A percentile compares a stretch with the other conserved stretches of the same genome.
phyloP scores from a whole-genome alignment of 164 flowering plant genomes.

The Vitis rupestris region DNA sequence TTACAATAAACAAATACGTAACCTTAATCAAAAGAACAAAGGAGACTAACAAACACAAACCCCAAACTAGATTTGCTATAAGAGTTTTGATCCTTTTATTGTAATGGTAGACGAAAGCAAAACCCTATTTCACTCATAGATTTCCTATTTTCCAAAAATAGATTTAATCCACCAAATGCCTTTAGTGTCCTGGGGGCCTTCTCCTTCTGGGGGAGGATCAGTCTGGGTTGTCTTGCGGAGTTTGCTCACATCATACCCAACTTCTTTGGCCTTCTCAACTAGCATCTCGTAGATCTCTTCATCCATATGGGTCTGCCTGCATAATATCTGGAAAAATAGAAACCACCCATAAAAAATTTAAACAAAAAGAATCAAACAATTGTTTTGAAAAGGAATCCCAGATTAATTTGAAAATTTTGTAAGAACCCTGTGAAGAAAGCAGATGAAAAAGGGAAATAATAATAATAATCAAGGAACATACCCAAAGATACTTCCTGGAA shows the following conservation, averaged over 20 bases:
- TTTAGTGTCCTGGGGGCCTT: slow-evolving; percentile 60
- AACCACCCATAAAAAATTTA: no score
- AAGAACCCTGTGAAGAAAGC: no score
- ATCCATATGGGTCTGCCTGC: slow-evolving; percentile 68
- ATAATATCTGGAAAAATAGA: slow-evolving; percentile 48
- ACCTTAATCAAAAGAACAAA: no score
- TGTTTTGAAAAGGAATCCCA: not conserved
- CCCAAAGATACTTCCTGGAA: slow-evolving; percentile 74
- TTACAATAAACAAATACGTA: no score
- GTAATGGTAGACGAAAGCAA: no score
- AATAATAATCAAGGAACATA: slow-evolving; percentile 22
- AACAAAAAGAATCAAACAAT: not conserved
- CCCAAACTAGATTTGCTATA: no score
- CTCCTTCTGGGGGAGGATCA: slow-evolving; percentile 54
- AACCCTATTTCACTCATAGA: no score
- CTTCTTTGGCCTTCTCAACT: slow-evolving; percentile 63
- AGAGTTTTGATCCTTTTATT: no score
- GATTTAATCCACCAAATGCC: slow-evolving; percentile 98
- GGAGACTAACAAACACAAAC: no score
- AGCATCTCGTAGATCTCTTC: slow-evolving; percentile 73
- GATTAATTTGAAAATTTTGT: not conserved
- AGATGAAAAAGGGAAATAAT: no score
- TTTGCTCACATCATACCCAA: slow-evolving; percentile 85
- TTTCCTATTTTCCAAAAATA: slow-evolving; percentile 55
- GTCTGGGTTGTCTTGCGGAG: slow-evolving; percentile 83